Percentiles rank a stretch among this genome's conserved stretches.
phyloP scores from a whole-genome alignment of 2,329 filamentous ascomycete species.

The Blastomyces percursus region DNA sequence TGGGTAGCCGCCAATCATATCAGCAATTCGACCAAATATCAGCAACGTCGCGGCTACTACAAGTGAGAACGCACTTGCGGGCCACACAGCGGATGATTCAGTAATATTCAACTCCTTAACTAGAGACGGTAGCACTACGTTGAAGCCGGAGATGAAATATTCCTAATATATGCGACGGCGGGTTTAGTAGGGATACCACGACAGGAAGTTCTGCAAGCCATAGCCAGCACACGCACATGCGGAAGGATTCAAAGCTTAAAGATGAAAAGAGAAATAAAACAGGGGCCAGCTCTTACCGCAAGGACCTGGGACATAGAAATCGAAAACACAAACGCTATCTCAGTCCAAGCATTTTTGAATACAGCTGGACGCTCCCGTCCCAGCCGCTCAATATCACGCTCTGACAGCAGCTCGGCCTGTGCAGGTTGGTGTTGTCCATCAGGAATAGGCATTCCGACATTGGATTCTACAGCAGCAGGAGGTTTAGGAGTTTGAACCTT shows the following conservation, averaged over 20 bases:
- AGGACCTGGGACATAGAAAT: constrained; percentile 54
- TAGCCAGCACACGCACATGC: background rate
- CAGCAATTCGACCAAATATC: constrained; percentile 45
- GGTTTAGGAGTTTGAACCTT: background rate
- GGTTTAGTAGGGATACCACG: constrained; percentile 5
- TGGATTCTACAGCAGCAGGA: background rate
- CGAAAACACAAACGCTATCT: constrained; percentile 52
- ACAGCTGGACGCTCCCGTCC: constrained; percentile 50
- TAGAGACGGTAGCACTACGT: constrained; percentile 55
- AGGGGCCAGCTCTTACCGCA: constrained; percentile 33
- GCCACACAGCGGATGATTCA: constrained; percentile 49
- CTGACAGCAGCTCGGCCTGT: background rate
- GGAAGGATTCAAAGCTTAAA: background rate
- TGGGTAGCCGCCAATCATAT: constrained; percentile 54
- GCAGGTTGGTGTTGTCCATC: background rate
- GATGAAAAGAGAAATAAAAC: too few species aligned
- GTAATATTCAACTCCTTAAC: constrained; percentile 54
- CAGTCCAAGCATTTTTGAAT: constrained; percentile 45
- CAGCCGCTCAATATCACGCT: constrained; percentile 43
- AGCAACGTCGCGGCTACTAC: constrained; percentile 40
- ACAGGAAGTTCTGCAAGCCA: background rate
- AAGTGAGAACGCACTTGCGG: constrained; percentile 42
- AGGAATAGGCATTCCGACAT: background rate
- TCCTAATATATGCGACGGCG: constrained; percentile 38
- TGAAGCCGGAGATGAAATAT: constrained; percentile 68